phyloP scores from a whole-genome alignment of 2,329 filamentous ascomycete species.

The Pyrenophora seminiperda region DNA sequence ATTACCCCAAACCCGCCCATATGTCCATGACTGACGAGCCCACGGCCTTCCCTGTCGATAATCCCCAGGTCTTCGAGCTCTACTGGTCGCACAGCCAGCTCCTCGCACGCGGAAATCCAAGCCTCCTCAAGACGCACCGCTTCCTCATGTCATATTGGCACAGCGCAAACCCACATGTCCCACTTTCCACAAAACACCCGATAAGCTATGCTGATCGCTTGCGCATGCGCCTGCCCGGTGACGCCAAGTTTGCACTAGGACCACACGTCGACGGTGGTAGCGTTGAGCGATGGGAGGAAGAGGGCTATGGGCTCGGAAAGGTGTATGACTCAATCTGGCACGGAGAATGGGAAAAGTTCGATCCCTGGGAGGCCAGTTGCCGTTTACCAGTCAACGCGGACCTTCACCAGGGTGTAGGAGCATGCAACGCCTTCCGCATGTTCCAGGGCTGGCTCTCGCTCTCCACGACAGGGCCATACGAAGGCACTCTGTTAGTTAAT shows the following conservation, averaged over 20 bases:
- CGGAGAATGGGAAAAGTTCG: constrained; percentile 79
- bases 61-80: constrained; percentile 58
- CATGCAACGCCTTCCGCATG: constrained; percentile 83
- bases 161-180: constrained; percentile 49
- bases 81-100: constrained; percentile 58
- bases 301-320: constrained; percentile 64
- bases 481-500: constrained; percentile 83
- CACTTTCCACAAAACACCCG: constrained; percentile 54
- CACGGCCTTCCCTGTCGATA: constrained; percentile 54
- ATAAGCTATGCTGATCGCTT: constrained; percentile 57
- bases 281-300: constrained; percentile 60
- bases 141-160: constrained; percentile 59
- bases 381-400: constrained; percentile 72
- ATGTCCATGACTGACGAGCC: constrained; percentile 9
- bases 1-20: neutral
- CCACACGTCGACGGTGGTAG: constrained; percentile 62
- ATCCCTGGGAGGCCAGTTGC: constrained; percentile 78
- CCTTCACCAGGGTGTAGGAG: constrained; percentile 79
- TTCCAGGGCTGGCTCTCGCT: constrained; percentile 90
- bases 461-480: constrained; percentile 70
- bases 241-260: constrained; percentile 59
- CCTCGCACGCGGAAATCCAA: constrained; percentile 54
- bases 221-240: constrained; percentile 61
- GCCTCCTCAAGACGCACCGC: constrained; percentile 53
- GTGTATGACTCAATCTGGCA: constrained; percentile 76